Percentiles rank a stretch among this genome's conserved stretches.
Evolutionary conservation across 139 green algal species (phyloP).

Genomic region (Chlorella sp.): DNA sequence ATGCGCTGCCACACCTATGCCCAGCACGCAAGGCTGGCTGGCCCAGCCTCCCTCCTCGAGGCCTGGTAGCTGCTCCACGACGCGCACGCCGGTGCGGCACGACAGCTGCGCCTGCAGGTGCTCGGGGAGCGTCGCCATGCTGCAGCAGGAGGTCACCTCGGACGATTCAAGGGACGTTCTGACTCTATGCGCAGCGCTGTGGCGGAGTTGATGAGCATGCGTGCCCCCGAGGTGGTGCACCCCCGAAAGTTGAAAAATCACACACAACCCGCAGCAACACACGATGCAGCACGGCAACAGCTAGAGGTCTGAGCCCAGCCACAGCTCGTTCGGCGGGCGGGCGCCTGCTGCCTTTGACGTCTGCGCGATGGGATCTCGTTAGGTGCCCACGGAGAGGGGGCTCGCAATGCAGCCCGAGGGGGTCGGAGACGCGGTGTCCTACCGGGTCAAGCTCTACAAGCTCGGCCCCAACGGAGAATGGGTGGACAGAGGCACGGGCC

Average conservation of each 20-base stretch:
- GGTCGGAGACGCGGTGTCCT: neutral
- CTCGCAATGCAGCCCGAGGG: no score
- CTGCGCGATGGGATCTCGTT: no score
- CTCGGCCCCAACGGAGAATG: slow-evolving; percentile 82
- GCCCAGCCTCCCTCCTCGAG: neutral
- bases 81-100: neutral
- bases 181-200: neutral
- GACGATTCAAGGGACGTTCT: neutral
- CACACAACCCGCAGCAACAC: neutral
- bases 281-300: neutral
- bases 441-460: slow-evolving; percentile 73
- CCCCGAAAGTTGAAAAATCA: neutral
- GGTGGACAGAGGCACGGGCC: slow-evolving; percentile 93
- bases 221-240: neutral
- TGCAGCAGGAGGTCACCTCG: no score
- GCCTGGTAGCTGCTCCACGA: neutral
- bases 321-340: no score
- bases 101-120: neutral
- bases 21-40: neutral
- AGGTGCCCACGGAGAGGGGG: no score
- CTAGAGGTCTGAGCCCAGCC: neutral
- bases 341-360: no score
- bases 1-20: neutral
- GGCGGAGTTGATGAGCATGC: neutral
- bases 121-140: neutral